Evolutionary conservation across 805 yeast genomes (phyloP).

Genomic region (Kuraishia cidri): DNA sequence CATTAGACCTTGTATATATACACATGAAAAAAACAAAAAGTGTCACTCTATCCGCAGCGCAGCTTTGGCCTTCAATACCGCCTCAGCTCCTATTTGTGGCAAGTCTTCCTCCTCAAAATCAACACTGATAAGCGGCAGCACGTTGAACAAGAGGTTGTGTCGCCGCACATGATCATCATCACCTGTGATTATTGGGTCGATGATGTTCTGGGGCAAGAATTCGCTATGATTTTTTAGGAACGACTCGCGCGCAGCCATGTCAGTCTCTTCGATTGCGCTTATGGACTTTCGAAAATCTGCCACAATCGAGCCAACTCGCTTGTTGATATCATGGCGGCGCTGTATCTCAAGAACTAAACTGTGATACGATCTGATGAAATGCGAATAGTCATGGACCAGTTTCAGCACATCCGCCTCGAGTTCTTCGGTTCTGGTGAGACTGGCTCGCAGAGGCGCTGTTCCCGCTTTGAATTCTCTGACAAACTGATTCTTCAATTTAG

Average conservation of each 20-base stretch:
- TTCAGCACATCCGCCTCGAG: slow-evolving; percentile 11
- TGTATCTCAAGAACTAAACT: slow-evolving; percentile 41
- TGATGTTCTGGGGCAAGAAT: slow-evolving; percentile 39
- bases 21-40: too few species aligned
- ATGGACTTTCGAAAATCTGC: slow-evolving; percentile 31
- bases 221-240: slow-evolving; percentile 42
- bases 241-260: slow-evolving; percentile 26
- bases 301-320: slow-evolving; percentile 27
- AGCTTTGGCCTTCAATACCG: neutral
- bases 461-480: slow-evolving; percentile 10
- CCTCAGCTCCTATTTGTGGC: slow-evolving; percentile 4
- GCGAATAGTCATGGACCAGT: slow-evolving; percentile 36
- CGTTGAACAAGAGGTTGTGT: slow-evolving; percentile 6
- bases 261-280: slow-evolving; percentile 29
- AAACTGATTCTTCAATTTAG: slow-evolving; percentile 11
- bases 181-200: too few species aligned
- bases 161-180: too few species aligned
- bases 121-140: slow-evolving; percentile 5
- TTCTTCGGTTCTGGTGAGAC: slow-evolving; percentile 7
- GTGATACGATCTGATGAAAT: slow-evolving; percentile 43
- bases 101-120: slow-evolving; percentile 5
- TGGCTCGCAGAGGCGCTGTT: slow-evolving; percentile 5
- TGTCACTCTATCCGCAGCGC: too few species aligned
- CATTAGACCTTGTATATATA: too few species aligned
- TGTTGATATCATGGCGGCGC: slow-evolving; percentile 35